A percentile compares a stretch with the other conserved stretches of the same genome.
Conservation (phyloP, 176 grass and related monocot species). For the Cenchrus americanus region DNA sequence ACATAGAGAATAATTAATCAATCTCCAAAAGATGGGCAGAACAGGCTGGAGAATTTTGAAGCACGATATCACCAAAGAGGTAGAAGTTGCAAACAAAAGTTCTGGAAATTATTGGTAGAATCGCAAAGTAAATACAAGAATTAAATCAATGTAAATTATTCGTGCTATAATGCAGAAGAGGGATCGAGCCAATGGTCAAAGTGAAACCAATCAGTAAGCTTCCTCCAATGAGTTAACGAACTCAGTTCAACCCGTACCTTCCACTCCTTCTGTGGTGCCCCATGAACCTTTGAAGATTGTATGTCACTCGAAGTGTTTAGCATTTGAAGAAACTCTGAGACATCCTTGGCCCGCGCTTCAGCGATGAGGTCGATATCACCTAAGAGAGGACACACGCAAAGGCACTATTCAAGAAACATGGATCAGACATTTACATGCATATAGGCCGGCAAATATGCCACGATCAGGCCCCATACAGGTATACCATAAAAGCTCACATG, state of each 20-base stretch:
- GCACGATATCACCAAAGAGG: neutral
- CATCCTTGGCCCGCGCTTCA: slow-evolving; percentile 63
- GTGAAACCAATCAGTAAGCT: too few species aligned
- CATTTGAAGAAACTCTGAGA: slow-evolving; percentile 87
- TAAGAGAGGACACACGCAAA: slow-evolving; percentile 33
- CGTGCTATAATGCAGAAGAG: neutral
- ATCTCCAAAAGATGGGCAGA: neutral
- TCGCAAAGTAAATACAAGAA: neutral
- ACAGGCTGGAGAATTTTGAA: slow-evolving; percentile 2
- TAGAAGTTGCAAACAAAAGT: slow-evolving; percentile 5
- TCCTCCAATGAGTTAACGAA: neutral
- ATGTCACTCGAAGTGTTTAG: slow-evolving; percentile 72
- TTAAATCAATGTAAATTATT: neutral
- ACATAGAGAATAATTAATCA: neutral
- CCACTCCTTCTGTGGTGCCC: slow-evolving; percentile 67
- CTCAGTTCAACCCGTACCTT: slow-evolving; percentile 58
- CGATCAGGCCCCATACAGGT: neutral
- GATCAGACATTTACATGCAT: neutral
- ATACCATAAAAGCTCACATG: neutral
- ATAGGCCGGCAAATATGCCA: slow-evolving; percentile 9
- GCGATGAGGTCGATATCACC: slow-evolving; percentile 67
- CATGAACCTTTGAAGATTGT: slow-evolving; percentile 34
- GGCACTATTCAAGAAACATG: slow-evolving; percentile 30
- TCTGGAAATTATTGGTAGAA: neutral
- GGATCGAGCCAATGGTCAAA: neutral